phyloP scores from a whole-genome alignment of 2,329 filamentous ascomycete species.

The Fusarium sp. region DNA sequence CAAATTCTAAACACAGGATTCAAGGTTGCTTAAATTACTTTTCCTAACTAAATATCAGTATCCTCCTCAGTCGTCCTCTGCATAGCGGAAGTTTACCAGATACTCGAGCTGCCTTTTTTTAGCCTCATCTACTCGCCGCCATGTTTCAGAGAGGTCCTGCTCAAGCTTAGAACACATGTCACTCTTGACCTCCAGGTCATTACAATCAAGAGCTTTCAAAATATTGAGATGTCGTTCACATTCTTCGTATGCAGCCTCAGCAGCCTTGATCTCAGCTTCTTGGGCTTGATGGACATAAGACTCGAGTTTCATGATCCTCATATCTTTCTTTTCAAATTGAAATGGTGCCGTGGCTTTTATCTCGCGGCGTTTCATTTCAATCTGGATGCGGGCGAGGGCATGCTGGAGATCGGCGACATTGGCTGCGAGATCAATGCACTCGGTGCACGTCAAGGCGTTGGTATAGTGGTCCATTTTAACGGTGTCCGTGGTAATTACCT shows the following conservation, averaged over 20 bases:
- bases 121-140: not conserved
- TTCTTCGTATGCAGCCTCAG: not conserved
- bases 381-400: fast-evolving
- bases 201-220: not conserved
- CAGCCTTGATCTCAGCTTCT: not conserved
- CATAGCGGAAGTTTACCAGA: not conserved
- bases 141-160: not conserved
- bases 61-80: fast-evolving
- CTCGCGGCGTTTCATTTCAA: not conserved
- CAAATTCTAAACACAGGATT: fast-evolving
- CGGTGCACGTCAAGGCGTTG: not conserved
- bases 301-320: not conserved
- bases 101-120: not conserved
- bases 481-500: fast-evolving
- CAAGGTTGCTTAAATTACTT: fast-evolving
- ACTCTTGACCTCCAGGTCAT: fast-evolving
- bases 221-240: not conserved
- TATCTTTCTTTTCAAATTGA: not conserved
- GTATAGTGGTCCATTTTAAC: not conserved
- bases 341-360: not conserved
- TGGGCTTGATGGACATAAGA: not conserved
- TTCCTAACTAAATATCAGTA: fast-evolving
- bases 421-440: not conserved
- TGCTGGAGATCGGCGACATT: not conserved
- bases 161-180: fast-evolving